Conservation (phyloP, 352 stramenopile genomes). For the Globisporangium takayamanum region DNA sequence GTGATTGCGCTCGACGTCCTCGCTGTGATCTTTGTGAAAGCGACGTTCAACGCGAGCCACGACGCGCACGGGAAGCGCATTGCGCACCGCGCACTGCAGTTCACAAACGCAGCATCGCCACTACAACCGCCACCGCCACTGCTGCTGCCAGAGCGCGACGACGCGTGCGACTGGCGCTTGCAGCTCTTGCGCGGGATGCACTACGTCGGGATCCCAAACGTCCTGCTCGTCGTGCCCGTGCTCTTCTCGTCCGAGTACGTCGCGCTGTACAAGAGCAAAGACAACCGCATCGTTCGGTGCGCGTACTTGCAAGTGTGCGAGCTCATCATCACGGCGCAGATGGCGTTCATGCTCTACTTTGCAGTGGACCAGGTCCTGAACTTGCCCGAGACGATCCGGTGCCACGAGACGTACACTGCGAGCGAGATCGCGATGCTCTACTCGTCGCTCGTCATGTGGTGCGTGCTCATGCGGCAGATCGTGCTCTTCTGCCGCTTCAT, state of each 20-base stretch:
- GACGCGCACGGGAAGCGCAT: slow-evolving; percentile 5
- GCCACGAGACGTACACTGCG: slow-evolving; percentile 23
- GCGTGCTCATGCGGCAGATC: slow-evolving; percentile 56
- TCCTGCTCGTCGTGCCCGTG: slow-evolving; percentile 51
- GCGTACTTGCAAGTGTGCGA: slow-evolving; percentile 69
- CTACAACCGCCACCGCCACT: not conserved
- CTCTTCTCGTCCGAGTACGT: slow-evolving; percentile 43
- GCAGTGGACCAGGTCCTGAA: slow-evolving; percentile 32
- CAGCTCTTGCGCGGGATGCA: slow-evolving; percentile 39
- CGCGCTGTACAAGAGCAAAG: slow-evolving; percentile 41
- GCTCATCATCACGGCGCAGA: slow-evolving; percentile 43
- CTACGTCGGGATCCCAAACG: slow-evolving; percentile 40
- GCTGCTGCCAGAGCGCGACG: not conserved
- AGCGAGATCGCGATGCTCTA: slow-evolving; percentile 51
- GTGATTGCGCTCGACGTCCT: slow-evolving; percentile 39
- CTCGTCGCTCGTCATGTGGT: slow-evolving; percentile 44
- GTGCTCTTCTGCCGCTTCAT: slow-evolving; percentile 69
- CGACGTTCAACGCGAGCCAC: slow-evolving; percentile 19
- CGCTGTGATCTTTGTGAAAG: slow-evolving; percentile 28
- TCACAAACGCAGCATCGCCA: not conserved
- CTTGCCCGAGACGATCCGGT: slow-evolving; percentile 40
- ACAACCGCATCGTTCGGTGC: slow-evolving; percentile 52
- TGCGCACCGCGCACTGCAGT: slow-evolving; percentile 1
- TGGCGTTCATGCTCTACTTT: slow-evolving; percentile 60
- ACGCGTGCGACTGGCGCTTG: slow-evolving; percentile 28